Evolutionary conservation across 2,329 filamentous ascomycete genomes (phyloP), one percentile per base, ranked within the genome.

Genomic region (Fusarium compactum): DNA sequence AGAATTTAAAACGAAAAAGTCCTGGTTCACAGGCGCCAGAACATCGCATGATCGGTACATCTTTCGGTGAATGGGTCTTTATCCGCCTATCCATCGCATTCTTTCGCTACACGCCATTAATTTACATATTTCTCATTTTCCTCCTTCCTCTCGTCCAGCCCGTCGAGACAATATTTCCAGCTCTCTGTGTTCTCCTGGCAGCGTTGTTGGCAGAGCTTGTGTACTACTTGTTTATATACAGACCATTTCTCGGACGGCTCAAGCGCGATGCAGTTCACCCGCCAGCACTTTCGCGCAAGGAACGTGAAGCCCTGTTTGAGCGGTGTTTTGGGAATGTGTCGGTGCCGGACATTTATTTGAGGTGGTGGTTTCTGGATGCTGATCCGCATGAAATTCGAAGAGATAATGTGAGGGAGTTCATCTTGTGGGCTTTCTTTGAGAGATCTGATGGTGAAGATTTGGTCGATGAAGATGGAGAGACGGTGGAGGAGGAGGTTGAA

Each of bases 381-480:
- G 81, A 85, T 12, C 61, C 82, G 2, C 77, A 81, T 20, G 88
- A 90, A 34, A 88, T 93, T 58, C 83, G 85, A 46, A 82, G 86
- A n/a, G 89, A 92, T n/a, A 92, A 93, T 72, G 78, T 92, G 55
- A 85, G 84, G 69, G 88, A 91, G 66, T 92, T 92, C 71, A 77
- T 91, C 24, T 81, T 86, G 11, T 93, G 91, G 91, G 90, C 87
- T 2, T 89, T 93, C 73, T 87, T 91, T 63, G 89, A 90, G 50
- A 74, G 64, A 8, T 78, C 77, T 0, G 78, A 79, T 4, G 77
- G 55, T 9, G 43, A 46, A 51, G 54, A n/a, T 5, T 5, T 53
- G 8, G 52, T 53, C 18, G 58, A 62, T 16, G 65, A 67, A n/a
- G 46, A 81, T 6, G 63, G 61, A 5, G 71, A 76, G 0, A 80